phyloP scores from a whole-genome alignment of 1,284 basidiomycete genomes.

The Ceratobasidium sp. region DNA sequence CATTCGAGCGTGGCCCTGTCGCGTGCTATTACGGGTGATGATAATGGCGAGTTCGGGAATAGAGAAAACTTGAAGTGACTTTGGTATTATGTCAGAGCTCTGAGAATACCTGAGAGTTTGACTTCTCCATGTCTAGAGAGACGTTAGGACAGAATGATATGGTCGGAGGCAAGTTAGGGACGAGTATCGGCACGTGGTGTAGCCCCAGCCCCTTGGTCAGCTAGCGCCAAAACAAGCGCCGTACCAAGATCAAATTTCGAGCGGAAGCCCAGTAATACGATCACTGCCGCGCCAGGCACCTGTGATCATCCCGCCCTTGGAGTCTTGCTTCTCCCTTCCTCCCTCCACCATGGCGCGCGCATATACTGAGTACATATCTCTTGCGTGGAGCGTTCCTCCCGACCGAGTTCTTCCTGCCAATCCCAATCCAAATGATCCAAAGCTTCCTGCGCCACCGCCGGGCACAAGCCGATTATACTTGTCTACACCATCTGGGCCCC shows the following conservation, averaged over 20 bases:
- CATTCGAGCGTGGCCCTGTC: not conserved
- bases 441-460: conserved; percentile 10
- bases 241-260: too few species aligned
- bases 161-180: too few species aligned
- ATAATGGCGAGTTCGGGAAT: not conserved
- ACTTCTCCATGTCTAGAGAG: too few species aligned
- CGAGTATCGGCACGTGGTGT: too few species aligned
- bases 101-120: too few species aligned
- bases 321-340: not conserved
- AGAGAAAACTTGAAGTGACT: not conserved
- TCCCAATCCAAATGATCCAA: conserved; percentile 24
- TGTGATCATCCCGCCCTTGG: not conserved
- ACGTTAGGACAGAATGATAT: too few species aligned
- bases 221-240: too few species aligned
- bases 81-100: not conserved
- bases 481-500: conserved; percentile 10
- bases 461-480: conserved; percentile 20
- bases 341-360: conserved; percentile 36
- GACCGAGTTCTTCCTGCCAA: conserved; percentile 4
- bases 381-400: conserved; percentile 15
- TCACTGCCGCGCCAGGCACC: not conserved
- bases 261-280: too few species aligned
- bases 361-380: conserved; percentile 13
- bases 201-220: too few species aligned
- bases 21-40: not conserved